Conservation (phyloP, 805 yeast genomes). For the Saccharomycopsis javanensis region DNA sequence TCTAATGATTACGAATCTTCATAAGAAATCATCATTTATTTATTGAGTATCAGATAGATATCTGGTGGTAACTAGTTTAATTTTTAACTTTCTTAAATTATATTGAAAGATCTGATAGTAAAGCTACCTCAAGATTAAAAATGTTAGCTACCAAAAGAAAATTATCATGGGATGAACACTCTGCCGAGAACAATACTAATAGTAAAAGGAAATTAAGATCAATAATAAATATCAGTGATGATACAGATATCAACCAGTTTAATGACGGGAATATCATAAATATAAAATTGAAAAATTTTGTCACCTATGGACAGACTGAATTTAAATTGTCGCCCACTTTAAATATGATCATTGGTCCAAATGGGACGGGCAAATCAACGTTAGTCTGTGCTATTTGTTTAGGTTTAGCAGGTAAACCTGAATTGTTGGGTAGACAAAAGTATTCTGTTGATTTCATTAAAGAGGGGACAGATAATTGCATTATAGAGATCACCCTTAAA, state of each 20-base stretch:
- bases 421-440: conserved; percentile 58
- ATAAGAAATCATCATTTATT: too few species aligned
- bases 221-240: neutral
- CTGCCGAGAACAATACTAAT: neutral
- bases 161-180: neutral
- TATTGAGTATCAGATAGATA: too few species aligned
- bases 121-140: neutral
- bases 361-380: conserved; percentile 93
- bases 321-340: conserved; percentile 72
- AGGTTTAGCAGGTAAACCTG: conserved; percentile 75
- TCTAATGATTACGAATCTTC: too few species aligned
- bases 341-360: conserved; percentile 92
- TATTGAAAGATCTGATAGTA: too few species aligned
- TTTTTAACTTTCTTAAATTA: too few species aligned
- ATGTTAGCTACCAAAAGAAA: neutral
- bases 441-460: conserved; percentile 61
- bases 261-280: conserved; percentile 40
- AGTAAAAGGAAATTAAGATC: neutral
- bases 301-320: conserved; percentile 62
- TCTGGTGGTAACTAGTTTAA: too few species aligned
- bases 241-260: conserved; percentile 16
- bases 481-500: conserved; percentile 43
- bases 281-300: conserved; percentile 51
- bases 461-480: conserved; percentile 42
- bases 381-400: conserved; percentile 87